Evolutionary conservation across 345 rosid species (phyloP), one percentile per base, ranked within the genome.

Genomic region (Eucalyptus erythrocorys): DNA sequence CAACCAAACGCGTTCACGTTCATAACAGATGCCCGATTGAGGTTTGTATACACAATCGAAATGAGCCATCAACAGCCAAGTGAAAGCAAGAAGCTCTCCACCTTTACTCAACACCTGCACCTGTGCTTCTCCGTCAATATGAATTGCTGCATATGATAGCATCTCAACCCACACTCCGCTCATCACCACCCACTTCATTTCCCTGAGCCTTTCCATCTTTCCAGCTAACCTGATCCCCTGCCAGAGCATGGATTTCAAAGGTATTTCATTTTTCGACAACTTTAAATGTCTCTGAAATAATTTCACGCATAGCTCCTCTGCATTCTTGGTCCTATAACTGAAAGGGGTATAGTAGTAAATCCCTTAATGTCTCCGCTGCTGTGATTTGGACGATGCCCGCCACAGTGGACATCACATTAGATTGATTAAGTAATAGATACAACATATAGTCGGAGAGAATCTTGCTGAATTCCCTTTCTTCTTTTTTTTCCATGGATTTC

Each of bases 251-350:
- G 66, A 26, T 59, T 26, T 2, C 30, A 5, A 1, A 57, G 6
- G 64, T 49, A 0, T 17, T 49, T 14, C 3, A 5, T 0, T 4
- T 14, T 16, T 5, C 3, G 3, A 15, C 6, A 0, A 0, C 17
- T 0, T 2, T 5, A 11, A 15, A 16, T 30, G 11, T 0, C 3
- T 1, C 1, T 2, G 0, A 16, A 50, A 50, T 6, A 16, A 50
- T 6, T 1, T 7, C 8, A 0, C 3, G 55, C 21, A 50, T 17
- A 50, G 50, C 16, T 0, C 17, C 50, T 48, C 50, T 5, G 13
- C 16, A 48, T 48, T 12, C 1, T 13, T 13, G 15, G 15, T 4
- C 15, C 2, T 0, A 48, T 10, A 0, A 12, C 12, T 48, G 4
- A 10, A 8, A 4, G 3, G 48, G 3, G n/a, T n/a, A n/a, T n/a